Base-by-base conservation (phyloP, 73 alveolate species). In the Loxodes magnus region DNA sequence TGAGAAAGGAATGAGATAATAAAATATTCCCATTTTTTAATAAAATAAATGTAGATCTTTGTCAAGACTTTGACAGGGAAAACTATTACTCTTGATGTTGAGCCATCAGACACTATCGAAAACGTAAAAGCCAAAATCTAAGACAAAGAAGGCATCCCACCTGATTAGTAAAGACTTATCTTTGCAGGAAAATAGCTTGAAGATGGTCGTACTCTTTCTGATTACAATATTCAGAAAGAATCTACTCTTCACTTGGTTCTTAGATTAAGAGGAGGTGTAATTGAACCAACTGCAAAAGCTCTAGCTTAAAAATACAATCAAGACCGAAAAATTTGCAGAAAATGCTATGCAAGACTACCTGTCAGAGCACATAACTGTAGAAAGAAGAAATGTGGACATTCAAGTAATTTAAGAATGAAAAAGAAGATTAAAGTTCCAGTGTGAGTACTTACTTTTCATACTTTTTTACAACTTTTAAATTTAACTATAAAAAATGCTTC, bases 121-220 rank as follows among this genome's bases (percentile, higher is more conserved):
- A 56, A 62, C 10, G 82, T 71, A 35, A 71, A 71, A 38, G 75
- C 79, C 19, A 71, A 66, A 74, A 71, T 71, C 59, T 55, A 71
- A 55, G 83, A 71, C 33, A 71, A 71, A 48, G 85, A 71, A 71
- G 85, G 82, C 21, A 71, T 71, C 63, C 85, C 85, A 29, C 85
- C 83, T 25, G 83, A 71, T 64, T 30, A 64, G 54, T 60, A 71
- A 51, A 71, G 83, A 66, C 56, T 71, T 31, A 51, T 66, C 50
- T 71, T 49, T 30, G 85, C 82, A 12, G 85, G 85, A 51, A 71
- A 71, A 36, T 70, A 66, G 67, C 43, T 71, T 2, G 85, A 64
- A 66, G 85, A 71, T 43, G 75, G 75, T 35, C 64, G 75, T 39
- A 71, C 76, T 43, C 73, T 71, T 35, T 42, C 73, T 30, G 85